Percentiles rank a stretch among this genome's conserved stretches.
These are phyloP conservation scores for Pseudohyphozyma bogoriensis DNA, from an alignment of 768 basidiomycete species.

Conservation along the genomic window DNA sequence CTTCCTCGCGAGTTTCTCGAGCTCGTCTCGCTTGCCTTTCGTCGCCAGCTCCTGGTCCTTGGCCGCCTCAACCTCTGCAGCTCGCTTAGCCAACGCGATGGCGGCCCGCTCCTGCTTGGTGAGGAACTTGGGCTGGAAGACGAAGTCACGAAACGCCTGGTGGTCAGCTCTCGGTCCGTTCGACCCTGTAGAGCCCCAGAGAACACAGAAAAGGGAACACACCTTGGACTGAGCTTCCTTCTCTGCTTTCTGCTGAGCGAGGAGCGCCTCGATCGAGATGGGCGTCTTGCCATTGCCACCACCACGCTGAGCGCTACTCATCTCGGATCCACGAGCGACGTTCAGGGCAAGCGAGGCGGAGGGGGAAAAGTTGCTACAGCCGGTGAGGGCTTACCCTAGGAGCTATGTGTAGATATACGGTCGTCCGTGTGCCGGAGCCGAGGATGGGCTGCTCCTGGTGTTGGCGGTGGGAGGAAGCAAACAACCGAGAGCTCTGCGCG, in stretches of 20 bases:
- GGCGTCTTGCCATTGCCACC: not conserved
- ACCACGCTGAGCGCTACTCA: no score
- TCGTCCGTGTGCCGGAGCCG: no score
- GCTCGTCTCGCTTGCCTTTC: conserved; percentile 52
- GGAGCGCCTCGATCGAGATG: conserved; percentile 63
- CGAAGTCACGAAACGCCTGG: not conserved
- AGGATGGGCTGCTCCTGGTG: no score
- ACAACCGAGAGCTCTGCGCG: no score
- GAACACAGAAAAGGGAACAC: conserved; percentile 3
- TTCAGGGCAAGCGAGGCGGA: no score
- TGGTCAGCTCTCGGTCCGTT: not conserved
- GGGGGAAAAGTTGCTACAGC: no score
- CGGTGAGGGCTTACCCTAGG: no score
- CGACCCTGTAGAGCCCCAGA: not conserved
- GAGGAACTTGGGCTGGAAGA: conserved; percentile 75
- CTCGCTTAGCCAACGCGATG: conserved; percentile 76
- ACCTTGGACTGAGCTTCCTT: conserved; percentile 87
- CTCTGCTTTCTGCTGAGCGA: conserved; percentile 77
- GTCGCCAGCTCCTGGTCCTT: conserved; percentile 55
- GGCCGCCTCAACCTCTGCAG: conserved; percentile 67
- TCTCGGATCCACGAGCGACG: no score
- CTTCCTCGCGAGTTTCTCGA: conserved; percentile 66
- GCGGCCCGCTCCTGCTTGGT: conserved; percentile 83
- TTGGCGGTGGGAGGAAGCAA: no score
- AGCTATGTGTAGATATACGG: no score